Evolutionary conservation across 1,284 basidiomycete species (phyloP), one percentile per base, ranked within the genome.

Genomic region (Leccinum solheimii): DNA sequence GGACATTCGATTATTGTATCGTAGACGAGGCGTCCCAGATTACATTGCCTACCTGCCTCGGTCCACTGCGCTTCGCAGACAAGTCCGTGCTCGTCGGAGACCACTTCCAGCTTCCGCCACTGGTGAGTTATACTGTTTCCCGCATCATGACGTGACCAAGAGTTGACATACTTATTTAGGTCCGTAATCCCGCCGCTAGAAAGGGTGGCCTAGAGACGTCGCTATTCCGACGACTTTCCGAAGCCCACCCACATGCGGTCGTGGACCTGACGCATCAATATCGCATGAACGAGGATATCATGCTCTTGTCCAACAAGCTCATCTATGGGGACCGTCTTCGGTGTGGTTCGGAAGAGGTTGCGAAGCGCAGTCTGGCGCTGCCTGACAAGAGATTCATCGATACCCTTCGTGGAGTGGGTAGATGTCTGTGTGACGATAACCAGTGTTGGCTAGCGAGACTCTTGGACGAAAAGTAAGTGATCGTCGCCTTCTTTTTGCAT

Each of bases 21-120:
- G 90, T 99, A 13, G 97, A 99, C 68, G 97, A 99, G 74, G 97
- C 97, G 0, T 98, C 96, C 0, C 97, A 99, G 75, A 96, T 99
- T 65, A 98, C 97, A 0, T 77, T 99, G 3, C 97, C 97, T 0
- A 96, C 95, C 0, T 98, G 95, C 71, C 80, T 99, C 1, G 97
- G 97, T 0, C 97, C 97, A 0, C 78, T 99, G 6, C 86, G 95
- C 0, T 94, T 90, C 68, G 94, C 95, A 3, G 85, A 95, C 54
- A 92, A 83, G 57, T 99, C 98, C 66, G 86, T 99, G 1, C 87
- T 99, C 8, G 95, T 99, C 10, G 97, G 97, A 2, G 97, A 99
- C 74, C 97, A 98, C 76, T 94, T 92, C 77, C 97, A 99, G 73
- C 85, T 99, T 2, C 95, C 97, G 16, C 97, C 95, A 0, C 83